A percentile compares a stretch with the other conserved stretches of the same genome.
phyloP scores from a whole-genome alignment of 2,329 filamentous ascomycete species.

The Neofusicoccum sp. region DNA sequence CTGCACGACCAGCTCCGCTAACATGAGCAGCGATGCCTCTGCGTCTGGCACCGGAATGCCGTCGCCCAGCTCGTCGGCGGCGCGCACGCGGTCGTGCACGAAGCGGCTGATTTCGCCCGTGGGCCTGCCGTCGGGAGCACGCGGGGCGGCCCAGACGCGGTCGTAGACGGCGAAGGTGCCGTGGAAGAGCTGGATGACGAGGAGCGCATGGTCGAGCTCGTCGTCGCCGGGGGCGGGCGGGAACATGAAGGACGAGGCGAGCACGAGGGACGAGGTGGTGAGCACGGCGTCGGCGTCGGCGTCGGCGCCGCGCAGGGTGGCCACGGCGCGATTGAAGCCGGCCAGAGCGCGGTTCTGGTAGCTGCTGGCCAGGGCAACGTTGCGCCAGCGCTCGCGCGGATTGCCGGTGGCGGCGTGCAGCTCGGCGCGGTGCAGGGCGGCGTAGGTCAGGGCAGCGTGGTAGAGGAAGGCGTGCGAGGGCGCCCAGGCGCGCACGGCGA shows the following conservation, averaged over 20 bases:
- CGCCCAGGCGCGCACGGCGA: background rate
- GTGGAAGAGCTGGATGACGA: background rate
- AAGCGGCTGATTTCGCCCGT: background rate
- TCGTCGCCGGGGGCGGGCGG: conserved; percentile 2
- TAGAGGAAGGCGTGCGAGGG: conserved; percentile 8
- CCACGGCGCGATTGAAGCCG: background rate
- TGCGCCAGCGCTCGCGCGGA: background rate
- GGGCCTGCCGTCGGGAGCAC: background rate
- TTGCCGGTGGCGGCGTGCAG: background rate
- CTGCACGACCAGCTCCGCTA: background rate
- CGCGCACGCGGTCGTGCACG: background rate
- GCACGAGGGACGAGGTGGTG: background rate
- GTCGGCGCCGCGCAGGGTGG: background rate
- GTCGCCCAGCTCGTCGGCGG: background rate
- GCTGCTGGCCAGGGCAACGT: background rate
- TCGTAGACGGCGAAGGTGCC: conserved; percentile 1
- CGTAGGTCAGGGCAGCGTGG: conserved; percentile 3
- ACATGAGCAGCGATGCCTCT: background rate
- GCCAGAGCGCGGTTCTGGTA: background rate
- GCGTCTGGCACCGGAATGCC: background rate
- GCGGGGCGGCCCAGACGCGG: background rate
- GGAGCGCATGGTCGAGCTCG: background rate
- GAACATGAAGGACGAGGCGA: background rate
- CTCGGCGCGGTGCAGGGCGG: conserved; percentile 2
- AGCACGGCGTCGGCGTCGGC: background rate